Evolutionary conservation across 495 filamentous ascomycete species (phyloP).

Genomic region (Penicillium arizonense): DNA sequence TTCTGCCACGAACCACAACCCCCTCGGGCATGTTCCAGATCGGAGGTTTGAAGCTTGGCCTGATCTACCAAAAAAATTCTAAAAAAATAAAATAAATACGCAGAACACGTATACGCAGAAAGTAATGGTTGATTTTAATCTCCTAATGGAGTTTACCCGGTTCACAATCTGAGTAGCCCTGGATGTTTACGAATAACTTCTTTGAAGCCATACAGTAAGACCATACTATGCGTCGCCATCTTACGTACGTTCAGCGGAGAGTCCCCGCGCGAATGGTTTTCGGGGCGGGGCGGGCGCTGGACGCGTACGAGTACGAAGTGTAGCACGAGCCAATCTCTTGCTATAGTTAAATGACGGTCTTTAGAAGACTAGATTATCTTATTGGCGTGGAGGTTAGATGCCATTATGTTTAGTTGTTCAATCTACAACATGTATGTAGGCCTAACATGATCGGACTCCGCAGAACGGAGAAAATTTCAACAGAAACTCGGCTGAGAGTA

Average conservation of each 20-base stretch:
- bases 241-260: slow-evolving; percentile 23
- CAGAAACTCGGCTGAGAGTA: slow-evolving; percentile 6
- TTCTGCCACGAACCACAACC: slow-evolving; percentile 4
- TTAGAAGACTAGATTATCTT: slow-evolving; percentile 1
- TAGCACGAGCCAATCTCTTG: slow-evolving; percentile 9
- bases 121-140: no score
- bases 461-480: no score
- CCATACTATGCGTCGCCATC: slow-evolving; percentile 11
- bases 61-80: slow-evolving; percentile 7
- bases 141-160: no score
- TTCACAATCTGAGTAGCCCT: no score
- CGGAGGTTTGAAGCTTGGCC: slow-evolving; percentile 20
- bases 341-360: not conserved
- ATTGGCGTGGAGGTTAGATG: not conserved
- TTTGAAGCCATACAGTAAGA: not conserved
- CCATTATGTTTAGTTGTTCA: not conserved
- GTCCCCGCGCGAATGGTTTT: slow-evolving; percentile 14
- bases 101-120: not conserved
- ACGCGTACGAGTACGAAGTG: slow-evolving; percentile 30
- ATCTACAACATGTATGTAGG: not conserved
- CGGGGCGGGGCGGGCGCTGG: slow-evolving; percentile 24
- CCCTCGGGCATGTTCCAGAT: slow-evolving; percentile 13
- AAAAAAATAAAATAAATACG: not conserved
- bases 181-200: no score
- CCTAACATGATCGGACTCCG: not conserved